Conservation (phyloP, 1,284 basidiomycete genomes). For the Albatrellus sp. region DNA sequence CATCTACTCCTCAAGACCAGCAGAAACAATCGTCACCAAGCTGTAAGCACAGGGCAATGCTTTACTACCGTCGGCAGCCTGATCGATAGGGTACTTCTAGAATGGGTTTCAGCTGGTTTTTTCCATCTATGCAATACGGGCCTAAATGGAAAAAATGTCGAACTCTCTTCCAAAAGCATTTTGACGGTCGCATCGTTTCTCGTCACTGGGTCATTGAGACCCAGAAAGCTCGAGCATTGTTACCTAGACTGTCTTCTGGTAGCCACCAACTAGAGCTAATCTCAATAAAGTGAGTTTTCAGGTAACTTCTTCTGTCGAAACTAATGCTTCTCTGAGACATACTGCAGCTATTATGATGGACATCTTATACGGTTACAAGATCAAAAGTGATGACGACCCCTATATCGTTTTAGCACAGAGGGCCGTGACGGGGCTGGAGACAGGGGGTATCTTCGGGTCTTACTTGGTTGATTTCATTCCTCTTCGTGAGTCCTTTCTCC, state of each 20-base stretch:
- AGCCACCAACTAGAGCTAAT: too few relatives aligned
- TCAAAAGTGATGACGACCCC: not conserved
- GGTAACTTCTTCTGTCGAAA: too few relatives aligned
- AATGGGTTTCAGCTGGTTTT: constrained; percentile 37
- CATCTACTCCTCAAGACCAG: constrained; percentile 1
- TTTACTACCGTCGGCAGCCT: too few relatives aligned
- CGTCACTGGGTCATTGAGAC: too few relatives aligned
- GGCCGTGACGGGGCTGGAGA: not conserved
- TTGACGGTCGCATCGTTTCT: too few relatives aligned
- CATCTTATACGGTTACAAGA: not conserved
- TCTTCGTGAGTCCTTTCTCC: not conserved
- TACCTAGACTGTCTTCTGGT: too few relatives aligned
- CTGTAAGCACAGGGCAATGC: not conserved
- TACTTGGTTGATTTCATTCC: constrained; percentile 2
- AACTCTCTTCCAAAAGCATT: constrained; percentile 29
- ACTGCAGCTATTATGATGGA: not conserved
- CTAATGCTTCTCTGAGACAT: not conserved
- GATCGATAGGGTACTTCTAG: constrained; percentile 15
- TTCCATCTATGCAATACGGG: constrained; percentile 32
- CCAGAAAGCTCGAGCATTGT: too few relatives aligned
- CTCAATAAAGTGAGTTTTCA: too few relatives aligned
- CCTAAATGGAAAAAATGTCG: constrained; percentile 29
- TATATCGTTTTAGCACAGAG: not conserved
- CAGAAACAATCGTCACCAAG: not conserved
- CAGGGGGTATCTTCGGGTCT: not conserved